Evolutionary conservation across 495 filamentous ascomycete species (phyloP), one percentile per base, ranked within the genome.

Genomic region (Talaromyces thailandensis): DNA sequence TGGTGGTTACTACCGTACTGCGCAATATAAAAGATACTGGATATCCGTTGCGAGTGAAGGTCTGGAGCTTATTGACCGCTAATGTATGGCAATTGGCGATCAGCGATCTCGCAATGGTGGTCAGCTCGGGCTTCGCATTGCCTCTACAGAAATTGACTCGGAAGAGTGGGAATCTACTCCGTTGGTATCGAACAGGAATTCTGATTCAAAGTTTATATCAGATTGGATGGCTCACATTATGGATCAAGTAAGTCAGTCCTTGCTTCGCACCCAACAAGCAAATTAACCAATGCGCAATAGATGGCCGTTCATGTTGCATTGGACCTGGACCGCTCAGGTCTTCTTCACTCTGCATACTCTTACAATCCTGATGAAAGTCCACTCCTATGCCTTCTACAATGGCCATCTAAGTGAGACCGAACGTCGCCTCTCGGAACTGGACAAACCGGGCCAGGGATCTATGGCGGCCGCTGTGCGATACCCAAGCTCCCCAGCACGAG

Each of bases 381-480:
- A 98, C 69, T 96, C 93, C 0, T 98, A 97, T 69, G 88, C 91
- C 26, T 98, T 97, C 75, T 98, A 98, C 76, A 96, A 94, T 68
- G 94, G 94, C 2, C 94, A 98, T 75, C 83, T 98, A 6, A 92
- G 88, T 63, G 89, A 92, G 67, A 95, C 90, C 0, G 83, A 92
- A 73, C 86, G 87, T 65, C 85, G 90, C 16, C 77, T 98, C 1
- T 82, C 81, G 53, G 84, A 84, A 31, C 86, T 98, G 9, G 94
- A 98, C 73, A 79, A 88, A 26, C 89, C 91, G 0, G 82, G 80
- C 3, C 83, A 79, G n/a, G 84, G 84, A 16, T 86, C 88, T 7
- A 85, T 82, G 58, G 84, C 79, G 5, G 84, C 87, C 7, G 87
- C 85, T 3, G 87, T 93, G 62, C 82, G 82, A 56, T 96, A 96